These are phyloP conservation scores for Candida gigantensis DNA, from an alignment of 1,139 yeast species.

Conservation along the genomic window DNA sequence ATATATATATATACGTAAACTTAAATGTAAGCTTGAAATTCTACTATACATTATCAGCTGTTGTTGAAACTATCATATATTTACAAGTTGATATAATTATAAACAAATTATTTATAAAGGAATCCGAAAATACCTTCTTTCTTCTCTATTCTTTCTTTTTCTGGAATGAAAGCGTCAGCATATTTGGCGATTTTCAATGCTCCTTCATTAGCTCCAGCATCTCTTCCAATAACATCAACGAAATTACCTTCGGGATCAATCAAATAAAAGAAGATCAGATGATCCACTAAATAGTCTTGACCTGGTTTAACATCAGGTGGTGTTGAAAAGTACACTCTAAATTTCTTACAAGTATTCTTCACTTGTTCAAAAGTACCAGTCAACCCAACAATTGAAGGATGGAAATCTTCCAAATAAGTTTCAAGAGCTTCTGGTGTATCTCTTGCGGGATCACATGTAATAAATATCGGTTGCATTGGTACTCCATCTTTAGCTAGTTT, in stretches of 20 bases:
- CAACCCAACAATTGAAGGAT: constrained; percentile 81
- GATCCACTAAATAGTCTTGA: constrained; percentile 94
- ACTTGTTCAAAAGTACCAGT: constrained; percentile 89
- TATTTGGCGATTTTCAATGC: constrained; percentile 77
- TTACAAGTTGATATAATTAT: constrained; percentile 1
- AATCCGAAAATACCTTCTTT: constrained; percentile 58
- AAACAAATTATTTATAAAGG: constrained; percentile 39
- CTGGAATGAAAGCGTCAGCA: constrained; percentile 76
- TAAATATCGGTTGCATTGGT: constrained; percentile 78
- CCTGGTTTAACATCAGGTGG: constrained; percentile 94
- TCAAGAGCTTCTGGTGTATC: constrained; percentile 83
- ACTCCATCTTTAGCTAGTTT: constrained; percentile 60
- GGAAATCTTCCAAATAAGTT: constrained; percentile 82
- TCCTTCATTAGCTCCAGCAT: constrained; percentile 78
- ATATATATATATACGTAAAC: no score
- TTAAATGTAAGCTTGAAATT: neutral
- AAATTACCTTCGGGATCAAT: constrained; percentile 97
- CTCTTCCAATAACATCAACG: constrained; percentile 92
- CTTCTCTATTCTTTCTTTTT: constrained; percentile 62
- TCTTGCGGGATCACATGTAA: constrained; percentile 95
- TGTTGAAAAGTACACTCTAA: constrained; percentile 92
- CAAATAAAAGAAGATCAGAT: constrained; percentile 90
- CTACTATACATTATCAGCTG: neutral
- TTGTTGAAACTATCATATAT: neutral
- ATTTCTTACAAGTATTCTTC: constrained; percentile 80